A percentile compares a stretch with the other conserved stretches of the same genome.
phyloP scores from a whole-genome alignment of 129 eudicot species.

The Centaurea solstitialis region DNA sequence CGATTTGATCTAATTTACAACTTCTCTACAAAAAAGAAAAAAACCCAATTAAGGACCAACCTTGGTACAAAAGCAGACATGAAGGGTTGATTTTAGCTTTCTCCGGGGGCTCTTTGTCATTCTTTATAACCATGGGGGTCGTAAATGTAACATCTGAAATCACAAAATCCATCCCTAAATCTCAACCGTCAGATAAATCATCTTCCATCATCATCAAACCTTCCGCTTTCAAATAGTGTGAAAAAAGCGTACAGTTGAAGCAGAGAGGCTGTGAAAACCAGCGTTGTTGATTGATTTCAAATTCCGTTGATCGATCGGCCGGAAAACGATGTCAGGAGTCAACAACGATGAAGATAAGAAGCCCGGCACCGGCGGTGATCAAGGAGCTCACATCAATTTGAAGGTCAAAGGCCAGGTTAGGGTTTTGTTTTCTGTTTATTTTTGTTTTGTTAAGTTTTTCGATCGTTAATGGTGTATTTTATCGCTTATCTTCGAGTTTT shows the following conservation, averaged over 20 bases:
- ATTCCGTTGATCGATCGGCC: conserved; percentile 8
- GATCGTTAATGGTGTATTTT: background rate
- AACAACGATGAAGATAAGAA: conserved; percentile 55
- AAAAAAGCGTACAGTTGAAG: conserved; percentile 15
- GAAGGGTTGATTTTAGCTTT: background rate
- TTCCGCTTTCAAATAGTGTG: background rate
- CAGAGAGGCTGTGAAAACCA: conserved; percentile 3
- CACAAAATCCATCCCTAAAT: background rate
- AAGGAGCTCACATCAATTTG: conserved; percentile 58
- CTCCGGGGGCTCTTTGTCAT: background rate
- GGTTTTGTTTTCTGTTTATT: background rate
- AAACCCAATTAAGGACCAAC: background rate
- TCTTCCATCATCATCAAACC: background rate
- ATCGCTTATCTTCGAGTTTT: background rate
- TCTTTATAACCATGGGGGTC: background rate
- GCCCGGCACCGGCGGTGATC: conserved; percentile 55
- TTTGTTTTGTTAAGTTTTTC: background rate
- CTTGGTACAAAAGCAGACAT: no score
- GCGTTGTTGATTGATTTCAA: background rate
- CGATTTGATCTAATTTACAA: background rate
- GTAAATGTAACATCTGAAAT: background rate
- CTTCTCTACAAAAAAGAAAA: background rate
- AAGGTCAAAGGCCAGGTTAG: conserved; percentile 80
- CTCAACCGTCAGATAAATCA: conserved; percentile 23
- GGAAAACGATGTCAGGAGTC: conserved; percentile 53